Evolutionary conservation across 1,284 basidiomycete species (phyloP).

Genomic region (Pisolithus thermaeus): DNA sequence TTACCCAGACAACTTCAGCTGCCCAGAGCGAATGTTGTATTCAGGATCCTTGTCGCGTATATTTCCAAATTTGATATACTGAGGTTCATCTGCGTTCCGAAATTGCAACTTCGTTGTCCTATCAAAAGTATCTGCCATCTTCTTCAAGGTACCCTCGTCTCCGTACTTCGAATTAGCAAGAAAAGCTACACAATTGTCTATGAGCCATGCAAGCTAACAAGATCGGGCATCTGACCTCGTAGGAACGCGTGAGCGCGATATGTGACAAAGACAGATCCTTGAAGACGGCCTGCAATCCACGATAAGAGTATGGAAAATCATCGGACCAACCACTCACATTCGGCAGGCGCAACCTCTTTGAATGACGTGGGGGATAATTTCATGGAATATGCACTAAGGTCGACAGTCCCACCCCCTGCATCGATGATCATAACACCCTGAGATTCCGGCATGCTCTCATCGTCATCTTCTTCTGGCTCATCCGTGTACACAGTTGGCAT

Average conservation of each 20-base stretch:
- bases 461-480: constrained; percentile 8
- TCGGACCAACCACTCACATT: constrained; percentile 26
- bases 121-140: constrained; percentile 42
- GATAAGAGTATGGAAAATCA: neutral
- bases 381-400: constrained; percentile 39
- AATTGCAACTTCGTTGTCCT: constrained; percentile 43
- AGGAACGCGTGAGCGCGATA: constrained; percentile 29
- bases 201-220: constrained; percentile 15
- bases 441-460: constrained; percentile 14
- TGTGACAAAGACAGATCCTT: constrained; percentile 33
- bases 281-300: constrained; percentile 14
- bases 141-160: constrained; percentile 29
- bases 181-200: constrained; percentile 21
- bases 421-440: constrained; percentile 47
- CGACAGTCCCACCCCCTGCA: constrained; percentile 50
- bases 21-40: constrained; percentile 40
- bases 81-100: constrained; percentile 31
- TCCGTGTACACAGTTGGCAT: constrained; percentile 9
- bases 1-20: constrained; percentile 39
- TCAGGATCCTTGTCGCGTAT: constrained; percentile 37
- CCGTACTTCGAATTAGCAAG: constrained; percentile 27
- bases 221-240: constrained; percentile 15
- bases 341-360: constrained; percentile 34
- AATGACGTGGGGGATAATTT: constrained; percentile 16
- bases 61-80: constrained; percentile 44